Base-by-base conservation (phyloP, 768 basidiomycete genomes). In the Hypsizygus marmoreus region DNA sequence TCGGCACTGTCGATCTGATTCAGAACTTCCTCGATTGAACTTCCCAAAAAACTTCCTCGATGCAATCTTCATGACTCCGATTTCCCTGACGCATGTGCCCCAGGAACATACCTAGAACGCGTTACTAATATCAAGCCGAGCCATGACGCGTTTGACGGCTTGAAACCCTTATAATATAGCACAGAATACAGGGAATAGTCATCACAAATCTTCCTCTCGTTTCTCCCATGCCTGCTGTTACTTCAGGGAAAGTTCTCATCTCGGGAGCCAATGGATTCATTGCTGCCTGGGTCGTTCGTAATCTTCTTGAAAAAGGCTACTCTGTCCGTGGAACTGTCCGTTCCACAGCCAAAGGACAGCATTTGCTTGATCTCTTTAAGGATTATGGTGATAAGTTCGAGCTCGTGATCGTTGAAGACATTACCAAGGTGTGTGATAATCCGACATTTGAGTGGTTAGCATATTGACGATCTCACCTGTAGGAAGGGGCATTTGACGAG, bases 401-500 rank as follows among this genome's bases (percentile, higher is more conserved):
- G 51, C 22, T n/a, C 38, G 19, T 23, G 9, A n/a, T n/a, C n/a
- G n/a, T n/a, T n/a, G n/a, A n/a, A n/a, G n/a, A n/a, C n/a, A 62
- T 82, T 35, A 77, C 78, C 12, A 65, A 89, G 19, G 87, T 92
- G 0, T 73, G 79, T 34, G 89, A 94, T 56, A 86, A 91, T 51
- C 59, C 61, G n/a, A 5, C 59, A 65, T 57, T 70, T 65, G 20
- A 7, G 62, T 48, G 19, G n/a, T 8, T 22, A 16, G 11, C 35
- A 25, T 22, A 25, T 39, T 13, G 10, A 17, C 19, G 16, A 8
- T 20, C 17, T 38, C 13, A 11, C 47, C 4, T 22, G 14, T 47
- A 83, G 81, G 75, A 75, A 3, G 80, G 79, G 4, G 86, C 84
- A 1, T 94, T 91, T 52, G 88, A 92, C 60, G 82, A 89, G 40